Evolutionary conservation across 768 basidiomycete species (phyloP).

Genomic region (Calvatia gigantea): DNA sequence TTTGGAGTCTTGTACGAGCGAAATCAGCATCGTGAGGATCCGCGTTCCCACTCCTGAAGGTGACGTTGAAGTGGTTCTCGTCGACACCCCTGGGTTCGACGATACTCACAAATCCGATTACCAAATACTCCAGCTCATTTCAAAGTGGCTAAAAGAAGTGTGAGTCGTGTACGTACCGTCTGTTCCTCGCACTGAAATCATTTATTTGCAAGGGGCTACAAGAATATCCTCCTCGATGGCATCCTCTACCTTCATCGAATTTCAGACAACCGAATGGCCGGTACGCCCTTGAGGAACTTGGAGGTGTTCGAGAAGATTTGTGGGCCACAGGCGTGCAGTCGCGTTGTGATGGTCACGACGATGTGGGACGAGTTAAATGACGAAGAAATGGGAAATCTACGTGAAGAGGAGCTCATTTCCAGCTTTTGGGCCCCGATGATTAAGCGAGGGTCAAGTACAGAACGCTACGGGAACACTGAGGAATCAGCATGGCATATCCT

Average conservation of each 20-base stretch:
- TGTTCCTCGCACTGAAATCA: neutral
- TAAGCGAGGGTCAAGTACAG: conserved; percentile 4
- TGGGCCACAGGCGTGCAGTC: conserved; percentile 24
- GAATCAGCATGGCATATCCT: conserved; percentile 10
- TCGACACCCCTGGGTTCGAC: conserved; percentile 29
- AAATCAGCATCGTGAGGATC: conserved; percentile 17
- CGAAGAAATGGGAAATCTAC: conserved; percentile 1
- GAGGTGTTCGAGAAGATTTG: conserved; percentile 33
- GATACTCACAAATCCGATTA: conserved; percentile 20
- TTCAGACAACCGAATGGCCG: conserved; percentile 24
- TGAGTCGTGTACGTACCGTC: conserved; percentile 2
- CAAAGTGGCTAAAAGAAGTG: conserved; percentile 19
- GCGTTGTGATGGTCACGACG: conserved; percentile 30
- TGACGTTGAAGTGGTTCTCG: conserved; percentile 17
- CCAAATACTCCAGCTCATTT: conserved; percentile 22
- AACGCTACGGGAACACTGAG: neutral
- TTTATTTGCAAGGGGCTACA: neutral
- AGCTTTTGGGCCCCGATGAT: conserved; percentile 18
- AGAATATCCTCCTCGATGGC: conserved; percentile 21
- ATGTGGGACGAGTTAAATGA: conserved; percentile 15
- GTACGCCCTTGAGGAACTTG: conserved; percentile 24
- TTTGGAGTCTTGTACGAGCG: conserved; percentile 31
- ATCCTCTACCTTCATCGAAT: conserved; percentile 24
- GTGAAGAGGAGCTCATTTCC: conserved; percentile 14
- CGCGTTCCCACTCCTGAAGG: conserved; percentile 4